Conservation (phyloP, 176 grass and related monocot species). For the Paspalum notatum region DNA sequence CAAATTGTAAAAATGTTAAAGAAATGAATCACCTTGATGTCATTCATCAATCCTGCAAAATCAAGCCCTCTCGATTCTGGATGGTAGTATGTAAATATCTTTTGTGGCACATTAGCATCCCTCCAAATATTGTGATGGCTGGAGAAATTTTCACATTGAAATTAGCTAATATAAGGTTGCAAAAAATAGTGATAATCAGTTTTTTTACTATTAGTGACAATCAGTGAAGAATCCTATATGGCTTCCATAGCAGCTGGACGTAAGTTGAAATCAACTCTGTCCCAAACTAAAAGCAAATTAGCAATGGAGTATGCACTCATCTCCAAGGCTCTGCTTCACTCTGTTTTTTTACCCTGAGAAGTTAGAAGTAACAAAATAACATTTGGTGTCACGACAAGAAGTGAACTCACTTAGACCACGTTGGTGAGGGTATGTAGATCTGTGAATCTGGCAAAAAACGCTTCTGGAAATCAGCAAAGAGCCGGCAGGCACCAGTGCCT, state of each 20-base stretch:
- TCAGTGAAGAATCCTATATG: neutral
- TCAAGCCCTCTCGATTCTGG: constrained; percentile 84
- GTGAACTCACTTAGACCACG: constrained; percentile 87
- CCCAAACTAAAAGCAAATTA: neutral
- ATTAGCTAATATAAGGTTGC: constrained; percentile 23
- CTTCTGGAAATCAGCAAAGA: constrained; percentile 98
- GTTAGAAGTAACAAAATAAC: constrained; percentile 1
- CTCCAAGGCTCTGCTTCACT: neutral
- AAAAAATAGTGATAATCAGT: neutral
- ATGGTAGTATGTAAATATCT: constrained; percentile 80
- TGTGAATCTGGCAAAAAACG: constrained; percentile 86
- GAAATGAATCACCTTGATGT: constrained; percentile 77
- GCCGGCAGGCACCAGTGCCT: constrained; percentile 85
- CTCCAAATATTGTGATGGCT: constrained; percentile 98
- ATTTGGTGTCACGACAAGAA: neutral
- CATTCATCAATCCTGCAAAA: constrained; percentile 85
- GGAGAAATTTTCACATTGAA: constrained; percentile 38
- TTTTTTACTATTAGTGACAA: neutral
- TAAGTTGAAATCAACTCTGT: constrained; percentile 1
- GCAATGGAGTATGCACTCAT: neutral
- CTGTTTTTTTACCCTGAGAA: neutral
- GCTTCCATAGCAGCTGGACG: neutral
- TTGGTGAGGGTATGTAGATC: constrained; percentile 94
- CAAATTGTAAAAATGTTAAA: neutral
- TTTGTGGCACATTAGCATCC: constrained; percentile 86